phyloP scores from a whole-genome alignment of 768 basidiomycete species.

The Termitomyces sp. region DNA sequence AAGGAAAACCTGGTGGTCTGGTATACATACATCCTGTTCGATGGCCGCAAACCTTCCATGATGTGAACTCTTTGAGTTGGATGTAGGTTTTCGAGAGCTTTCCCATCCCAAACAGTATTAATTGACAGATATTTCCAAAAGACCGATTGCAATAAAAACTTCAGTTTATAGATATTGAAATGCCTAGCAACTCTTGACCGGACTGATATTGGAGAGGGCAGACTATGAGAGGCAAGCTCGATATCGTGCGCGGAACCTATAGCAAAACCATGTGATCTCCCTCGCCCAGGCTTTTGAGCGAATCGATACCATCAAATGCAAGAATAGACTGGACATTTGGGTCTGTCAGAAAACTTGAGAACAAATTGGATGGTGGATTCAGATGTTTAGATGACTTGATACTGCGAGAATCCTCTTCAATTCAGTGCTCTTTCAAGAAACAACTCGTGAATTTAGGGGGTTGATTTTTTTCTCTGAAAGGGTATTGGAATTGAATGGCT shows the following conservation, averaged over 20 bases:
- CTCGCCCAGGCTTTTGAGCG: neutral
- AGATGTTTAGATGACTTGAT: neutral
- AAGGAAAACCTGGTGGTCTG: neutral
- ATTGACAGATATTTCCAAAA: neutral
- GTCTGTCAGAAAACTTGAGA: neutral
- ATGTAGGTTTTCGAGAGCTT: neutral
- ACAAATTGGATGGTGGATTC: neutral
- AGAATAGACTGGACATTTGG: neutral
- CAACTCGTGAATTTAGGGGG: neutral
- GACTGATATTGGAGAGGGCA: too few species aligned
- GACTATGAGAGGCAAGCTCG: neutral
- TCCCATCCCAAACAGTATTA: neutral
- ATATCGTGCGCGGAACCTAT: neutral
- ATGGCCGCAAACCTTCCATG: neutral
- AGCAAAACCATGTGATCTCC: neutral
- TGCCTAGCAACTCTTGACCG: neutral
- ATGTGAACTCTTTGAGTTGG: neutral
- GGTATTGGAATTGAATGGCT: too few species aligned
- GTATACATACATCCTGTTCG: neutral
- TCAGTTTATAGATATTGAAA: neutral
- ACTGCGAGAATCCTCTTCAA: neutral
- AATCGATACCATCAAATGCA: too few species aligned
- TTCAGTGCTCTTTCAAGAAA: neutral
- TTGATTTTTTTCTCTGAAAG: neutral
- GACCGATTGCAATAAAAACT: neutral